These are phyloP conservation scores for Alternaria ethzedia DNA, from an alignment of 2,329 filamentous ascomycete genomes.

Conservation along the genomic window DNA sequence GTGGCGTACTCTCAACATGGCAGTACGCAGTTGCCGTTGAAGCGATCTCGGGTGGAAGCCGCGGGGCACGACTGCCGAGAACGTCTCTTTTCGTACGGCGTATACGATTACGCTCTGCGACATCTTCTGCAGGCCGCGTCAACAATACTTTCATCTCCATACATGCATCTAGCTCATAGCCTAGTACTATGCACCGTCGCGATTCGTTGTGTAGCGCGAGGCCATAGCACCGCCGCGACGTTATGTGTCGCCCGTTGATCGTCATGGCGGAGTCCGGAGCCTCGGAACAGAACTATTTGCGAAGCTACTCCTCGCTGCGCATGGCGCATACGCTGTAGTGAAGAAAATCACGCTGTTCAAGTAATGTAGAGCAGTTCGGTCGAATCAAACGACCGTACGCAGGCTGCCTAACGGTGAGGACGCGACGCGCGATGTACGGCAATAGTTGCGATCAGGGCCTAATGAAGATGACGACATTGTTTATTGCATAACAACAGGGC, in stretches of 20 bases:
- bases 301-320: background rate
- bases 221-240: slow-evolving; percentile 1
- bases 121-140: slow-evolving; percentile 3
- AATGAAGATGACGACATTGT: slow-evolving; percentile 1
- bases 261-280: background rate
- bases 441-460: background rate
- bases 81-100: background rate
- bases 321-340: background rate
- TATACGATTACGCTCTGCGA: background rate
- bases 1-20: background rate
- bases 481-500: background rate
- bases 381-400: background rate
- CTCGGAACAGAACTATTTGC: slow-evolving; percentile 4
- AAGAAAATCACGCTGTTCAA: background rate
- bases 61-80: background rate
- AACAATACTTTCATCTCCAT: background rate
- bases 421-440: background rate
- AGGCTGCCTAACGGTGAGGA: slow-evolving; percentile 1
- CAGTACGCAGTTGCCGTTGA: background rate
- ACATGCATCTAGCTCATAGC: background rate
- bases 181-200: background rate
- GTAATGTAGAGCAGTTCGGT: background rate
- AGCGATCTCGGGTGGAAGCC: background rate
- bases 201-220: background rate
- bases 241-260: background rate